phyloP scores from a whole-genome alignment of 306 rosid species.

The Fagus crenata region DNA sequence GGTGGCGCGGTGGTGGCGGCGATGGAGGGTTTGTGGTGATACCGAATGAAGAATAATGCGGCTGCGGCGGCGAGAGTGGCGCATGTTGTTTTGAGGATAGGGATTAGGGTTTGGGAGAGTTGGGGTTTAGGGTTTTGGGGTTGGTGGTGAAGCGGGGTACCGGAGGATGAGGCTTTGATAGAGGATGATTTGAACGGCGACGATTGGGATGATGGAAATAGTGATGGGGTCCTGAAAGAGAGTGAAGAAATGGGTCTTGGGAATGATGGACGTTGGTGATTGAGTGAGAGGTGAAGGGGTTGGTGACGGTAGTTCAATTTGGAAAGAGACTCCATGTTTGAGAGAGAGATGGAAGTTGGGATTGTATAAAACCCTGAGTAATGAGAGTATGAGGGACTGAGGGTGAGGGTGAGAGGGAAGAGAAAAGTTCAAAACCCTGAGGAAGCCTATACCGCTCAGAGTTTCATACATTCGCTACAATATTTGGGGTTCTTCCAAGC shows the following conservation, averaged over 20 bases:
- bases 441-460: not conserved
- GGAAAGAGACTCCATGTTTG: slow-evolving; percentile 59
- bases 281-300: slow-evolving; percentile 49
- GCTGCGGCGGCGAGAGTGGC: slow-evolving; percentile 52
- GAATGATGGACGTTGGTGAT: slow-evolving; percentile 44
- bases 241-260: slow-evolving; percentile 36
- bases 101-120: slow-evolving; percentile 39
- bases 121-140: slow-evolving; percentile 38
- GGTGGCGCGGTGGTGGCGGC: slow-evolving; percentile 40
- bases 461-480: not conserved
- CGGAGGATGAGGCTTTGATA: slow-evolving; percentile 39
- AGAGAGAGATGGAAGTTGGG: not conserved
- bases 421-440: not conserved
- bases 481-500: not conserved
- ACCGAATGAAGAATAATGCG: slow-evolving; percentile 53
- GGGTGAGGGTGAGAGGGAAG: not conserved
- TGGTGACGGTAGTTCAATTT: slow-evolving; percentile 42
- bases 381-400: not conserved
- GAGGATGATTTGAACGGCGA: slow-evolving; percentile 31
- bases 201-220: slow-evolving; percentile 23
- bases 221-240: slow-evolving; percentile 28
- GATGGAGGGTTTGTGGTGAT: slow-evolving; percentile 42
- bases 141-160: slow-evolving; percentile 15
- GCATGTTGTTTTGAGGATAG: slow-evolving; percentile 51
- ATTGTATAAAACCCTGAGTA: slow-evolving; percentile 23